These are phyloP conservation scores for Plasmodium coatneyi DNA, from an alignment of 169 alveolate genomes.

Conservation along the genomic window DNA sequence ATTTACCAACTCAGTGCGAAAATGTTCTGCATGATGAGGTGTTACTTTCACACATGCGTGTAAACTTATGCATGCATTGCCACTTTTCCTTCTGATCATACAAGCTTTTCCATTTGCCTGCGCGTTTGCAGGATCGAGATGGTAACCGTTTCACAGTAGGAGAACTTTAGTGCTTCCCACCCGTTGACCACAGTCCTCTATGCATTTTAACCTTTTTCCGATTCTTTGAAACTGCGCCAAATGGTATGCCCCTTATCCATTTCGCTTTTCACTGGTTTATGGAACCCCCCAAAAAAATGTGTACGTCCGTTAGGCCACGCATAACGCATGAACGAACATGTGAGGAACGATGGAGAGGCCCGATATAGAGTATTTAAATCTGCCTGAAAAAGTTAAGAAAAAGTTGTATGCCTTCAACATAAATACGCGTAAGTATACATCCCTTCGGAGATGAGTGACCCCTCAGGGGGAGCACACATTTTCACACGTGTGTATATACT, in stretches of 20 bases:
- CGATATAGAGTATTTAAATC: conserved; percentile 63
- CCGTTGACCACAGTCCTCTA: neutral
- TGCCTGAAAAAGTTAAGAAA: conserved; percentile 22
- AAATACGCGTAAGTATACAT: conserved; percentile 27
- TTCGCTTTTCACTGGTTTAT: neutral
- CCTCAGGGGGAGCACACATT: neutral
- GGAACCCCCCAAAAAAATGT: neutral
- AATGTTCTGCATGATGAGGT: neutral
- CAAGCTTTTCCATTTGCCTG: neutral
- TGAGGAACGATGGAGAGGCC: conserved; percentile 35
- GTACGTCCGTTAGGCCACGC: neutral
- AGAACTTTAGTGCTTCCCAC: neutral
- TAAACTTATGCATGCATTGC: neutral
- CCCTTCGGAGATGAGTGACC: neutral
- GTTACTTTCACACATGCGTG: neutral
- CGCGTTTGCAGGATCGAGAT: neutral
- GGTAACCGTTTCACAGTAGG: neutral
- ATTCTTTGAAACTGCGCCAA: neutral
- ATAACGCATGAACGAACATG: neutral
- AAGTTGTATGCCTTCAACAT: conserved; percentile 20
- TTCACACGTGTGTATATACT: neutral
- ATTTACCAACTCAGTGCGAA: neutral
- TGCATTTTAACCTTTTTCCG: neutral
- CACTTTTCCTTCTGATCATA: neutral
- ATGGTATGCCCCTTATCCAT: neutral